Percentiles rank a stretch among this genome's conserved stretches.
Conservation (phyloP, 352 stramenopile genomes). For the Plasmopara muralis region DNA sequence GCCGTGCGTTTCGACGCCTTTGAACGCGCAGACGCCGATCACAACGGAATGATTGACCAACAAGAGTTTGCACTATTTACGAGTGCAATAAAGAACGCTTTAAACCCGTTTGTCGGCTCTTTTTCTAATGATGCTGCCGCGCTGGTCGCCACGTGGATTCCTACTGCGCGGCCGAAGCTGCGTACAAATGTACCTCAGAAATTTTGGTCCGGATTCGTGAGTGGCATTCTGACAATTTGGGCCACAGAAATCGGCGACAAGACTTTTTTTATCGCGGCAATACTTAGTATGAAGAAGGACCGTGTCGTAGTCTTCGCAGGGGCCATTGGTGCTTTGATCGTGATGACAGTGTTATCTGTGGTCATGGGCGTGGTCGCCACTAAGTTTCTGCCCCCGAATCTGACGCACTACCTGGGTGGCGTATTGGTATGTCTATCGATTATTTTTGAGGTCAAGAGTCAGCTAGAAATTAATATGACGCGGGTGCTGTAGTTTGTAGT, state of each 20-base stretch:
- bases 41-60: constrained; percentile 60
- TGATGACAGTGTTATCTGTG: constrained; percentile 98
- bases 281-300: constrained; percentile 95
- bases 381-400: constrained; percentile 86
- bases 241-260: constrained; percentile 99
- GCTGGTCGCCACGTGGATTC: constrained; percentile 9
- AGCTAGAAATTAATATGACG: not conserved
- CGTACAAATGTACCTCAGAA: constrained; percentile 47
- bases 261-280: constrained; percentile 99
- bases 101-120: constrained; percentile 42
- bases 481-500: constrained; percentile 88
- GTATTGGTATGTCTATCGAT: constrained; percentile 46
- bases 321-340: constrained; percentile 90
- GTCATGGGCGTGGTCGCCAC: constrained; percentile 95
- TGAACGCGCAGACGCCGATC: constrained; percentile 56
- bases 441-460: not conserved
- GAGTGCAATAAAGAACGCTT: constrained; percentile 38
- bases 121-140: constrained; percentile 11
- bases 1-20: constrained; percentile 29
- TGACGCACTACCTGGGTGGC: constrained; percentile 96
- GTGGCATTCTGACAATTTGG: constrained; percentile 94
- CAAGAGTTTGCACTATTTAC: constrained; percentile 65
- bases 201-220: constrained; percentile 85
- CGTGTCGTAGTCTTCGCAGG: constrained; percentile 94
- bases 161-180: constrained; percentile 19